Evolutionary conservation across 495 filamentous ascomycete genomes (phyloP).

Genomic region (Penicillium arizonense): DNA sequence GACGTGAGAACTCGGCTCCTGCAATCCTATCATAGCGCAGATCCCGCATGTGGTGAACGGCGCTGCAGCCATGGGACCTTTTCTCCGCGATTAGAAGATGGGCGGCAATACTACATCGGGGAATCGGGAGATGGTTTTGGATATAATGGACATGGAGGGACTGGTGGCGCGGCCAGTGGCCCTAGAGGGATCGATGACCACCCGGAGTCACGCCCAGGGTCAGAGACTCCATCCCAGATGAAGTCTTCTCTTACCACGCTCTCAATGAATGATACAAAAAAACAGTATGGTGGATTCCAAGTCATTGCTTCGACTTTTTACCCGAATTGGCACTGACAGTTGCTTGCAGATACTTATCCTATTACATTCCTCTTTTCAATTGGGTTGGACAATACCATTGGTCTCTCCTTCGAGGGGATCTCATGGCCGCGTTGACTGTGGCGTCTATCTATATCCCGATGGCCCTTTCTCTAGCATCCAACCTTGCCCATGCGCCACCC

Average conservation of each 20-base stretch:
- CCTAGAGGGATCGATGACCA: constrained; percentile 13
- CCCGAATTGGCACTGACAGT: constrained; percentile 15
- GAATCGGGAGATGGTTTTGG: constrained; percentile 21
- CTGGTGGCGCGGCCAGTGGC: constrained; percentile 8
- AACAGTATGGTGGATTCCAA: constrained; percentile 26
- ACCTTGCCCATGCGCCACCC: constrained; percentile 88
- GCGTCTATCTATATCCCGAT: constrained; percentile 98
- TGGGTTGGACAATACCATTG: constrained; percentile 85
- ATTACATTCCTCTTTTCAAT: constrained; percentile 87
- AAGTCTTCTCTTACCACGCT: constrained; percentile 28
- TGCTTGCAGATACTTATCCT: constrained; percentile 73
- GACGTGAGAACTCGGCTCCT: constrained; percentile 37
- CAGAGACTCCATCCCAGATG: constrained; percentile 34
- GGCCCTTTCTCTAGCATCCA: constrained; percentile 90
- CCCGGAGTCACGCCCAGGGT: constrained; percentile 21
- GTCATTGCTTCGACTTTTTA: not conserved
- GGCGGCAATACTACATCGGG: constrained; percentile 36
- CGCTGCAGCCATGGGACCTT: constrained; percentile 78
- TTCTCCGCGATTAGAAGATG: constrained; percentile 60
- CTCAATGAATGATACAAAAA: constrained; percentile 32
- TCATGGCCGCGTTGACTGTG: constrained; percentile 83
- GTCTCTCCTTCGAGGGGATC: constrained; percentile 80
- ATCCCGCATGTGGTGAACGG: constrained; percentile 39
- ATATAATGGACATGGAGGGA: constrained; percentile 11
- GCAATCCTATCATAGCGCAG: constrained; percentile 35